Evolutionary conservation across 2,329 filamentous ascomycete genomes (phyloP), one percentile per base, ranked within the genome.

Genomic region (Diaporthe sp.): DNA sequence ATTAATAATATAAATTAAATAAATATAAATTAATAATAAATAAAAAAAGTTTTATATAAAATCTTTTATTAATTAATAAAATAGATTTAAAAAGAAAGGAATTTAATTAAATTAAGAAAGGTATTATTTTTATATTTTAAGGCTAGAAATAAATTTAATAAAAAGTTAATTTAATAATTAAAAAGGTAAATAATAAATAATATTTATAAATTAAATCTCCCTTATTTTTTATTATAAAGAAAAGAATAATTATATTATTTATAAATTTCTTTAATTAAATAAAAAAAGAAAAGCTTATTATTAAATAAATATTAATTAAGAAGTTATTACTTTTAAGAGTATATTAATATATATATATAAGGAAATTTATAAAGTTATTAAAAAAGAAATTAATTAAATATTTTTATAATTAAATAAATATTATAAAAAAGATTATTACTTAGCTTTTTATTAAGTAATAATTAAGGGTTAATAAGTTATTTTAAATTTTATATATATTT

Each of bases 41-140:
- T 34, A 57, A 44, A 44, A 74, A 25, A 71, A 65, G 81, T 65
- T 79, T 78, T 73, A 77, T 55, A 44, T 39, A 49, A 22, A 15
- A 6, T 19, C 4, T 22, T 49, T 3, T 19, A 49, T 7, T 7
- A 15, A 49, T 49, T 49, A 49, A 49, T 49, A 49, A 49, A 8
- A 6, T 19, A 49, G n/a, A 49, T 19, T 3, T 19, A 19, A 22
- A 49, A 7, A 49, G n/a, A 49, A 49, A 22, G 19, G 28, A 19
- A 22, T 19, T 49, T 49, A 49, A 49, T 49, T 42, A 42, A 15
- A 15, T 42, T 15, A 42, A 42, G 2, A 49, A 49, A 49, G 5
- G 1, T 7, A 49, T 49, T 19, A 49, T n/a, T 49, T 49, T 49
- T 19, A 49, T 19, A 49, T 19, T 49, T 37, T 37, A 37, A 37